Evolutionary conservation across 345 rosid species (phyloP).

Genomic region (Ceriops decandra): DNA sequence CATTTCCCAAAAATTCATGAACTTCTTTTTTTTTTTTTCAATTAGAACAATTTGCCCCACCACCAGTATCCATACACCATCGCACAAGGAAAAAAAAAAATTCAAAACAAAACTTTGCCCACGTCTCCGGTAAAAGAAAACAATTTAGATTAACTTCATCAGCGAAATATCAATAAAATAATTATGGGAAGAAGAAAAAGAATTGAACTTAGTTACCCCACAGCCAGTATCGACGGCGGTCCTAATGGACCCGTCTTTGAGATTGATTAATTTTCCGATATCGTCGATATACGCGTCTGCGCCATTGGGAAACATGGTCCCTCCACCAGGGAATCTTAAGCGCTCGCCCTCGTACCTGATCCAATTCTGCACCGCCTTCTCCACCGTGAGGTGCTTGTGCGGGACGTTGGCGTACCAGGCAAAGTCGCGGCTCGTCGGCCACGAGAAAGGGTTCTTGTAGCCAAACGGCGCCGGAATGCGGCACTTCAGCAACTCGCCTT

Average conservation of each 20-base stretch:
- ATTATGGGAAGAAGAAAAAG: background rate
- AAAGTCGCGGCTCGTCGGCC: conserved; percentile 45
- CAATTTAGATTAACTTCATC: too few species aligned
- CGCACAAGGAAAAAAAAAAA: too few species aligned
- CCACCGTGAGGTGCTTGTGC: conserved; percentile 48
- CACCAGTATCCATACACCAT: too few species aligned
- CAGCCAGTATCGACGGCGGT: conserved; percentile 35
- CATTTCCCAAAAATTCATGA: too few species aligned
- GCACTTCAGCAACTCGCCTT: conserved; percentile 23
- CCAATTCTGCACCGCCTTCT: conserved; percentile 61
- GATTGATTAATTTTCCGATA: conserved; percentile 24
- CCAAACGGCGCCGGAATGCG: conserved; percentile 31
- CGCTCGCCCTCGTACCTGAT: conserved; percentile 40
- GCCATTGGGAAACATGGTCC: conserved; percentile 53
- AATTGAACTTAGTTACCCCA: conserved; percentile 16
- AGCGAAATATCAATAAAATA: background rate
- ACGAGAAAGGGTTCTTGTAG: conserved; percentile 35
- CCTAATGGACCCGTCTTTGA: conserved; percentile 27
- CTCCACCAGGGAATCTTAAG: conserved; percentile 52
- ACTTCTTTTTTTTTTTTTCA: too few species aligned
- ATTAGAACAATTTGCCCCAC: too few species aligned
- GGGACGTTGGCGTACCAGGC: conserved; percentile 53
- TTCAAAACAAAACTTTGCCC: too few species aligned
- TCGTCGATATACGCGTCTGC: conserved; percentile 45
- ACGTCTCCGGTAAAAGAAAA: too few species aligned